Base-by-base conservation (phyloP, 202 grass and related monocot genomes). In the Zoysia matrella region DNA sequence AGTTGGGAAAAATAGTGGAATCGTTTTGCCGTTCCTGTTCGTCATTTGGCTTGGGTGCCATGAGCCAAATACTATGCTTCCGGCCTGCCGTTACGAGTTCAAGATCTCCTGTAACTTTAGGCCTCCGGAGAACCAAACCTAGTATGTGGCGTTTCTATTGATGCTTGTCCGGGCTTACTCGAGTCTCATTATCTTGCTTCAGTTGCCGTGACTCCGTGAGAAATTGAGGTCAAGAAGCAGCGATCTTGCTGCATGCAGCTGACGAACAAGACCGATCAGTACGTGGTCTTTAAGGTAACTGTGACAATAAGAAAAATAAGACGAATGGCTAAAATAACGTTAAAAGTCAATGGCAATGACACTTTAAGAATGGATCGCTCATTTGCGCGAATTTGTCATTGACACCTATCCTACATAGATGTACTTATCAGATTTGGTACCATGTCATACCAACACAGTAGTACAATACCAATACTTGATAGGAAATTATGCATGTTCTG, bases 181-280 rank as follows among this genome's bases (percentile, higher is more conserved):
- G 30, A 47, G 6, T 60, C 18, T 81, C 67, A 9, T 12, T 5
- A 8, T 76, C 30, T 64, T 75, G 42, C 1, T 81, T 8, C 52
- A 47, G 18, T 8, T 55, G 58, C 10, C 30, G 9, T 50, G 83
- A 68, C 30, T 36, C 30, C 30, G 30, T 36, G 30, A 36, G 57
- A 88, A 95, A 92, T 88, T 14, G 92, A 93, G 65, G 7, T 95
- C 72, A 88, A 90, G 77, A 95, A 87, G 74, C 92, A 88, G 74
- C 90, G 84, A n/a, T 93, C 95, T 72, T 95, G 92, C 79, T 85
- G 85, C 71, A 82, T 98, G 82, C 92, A 95, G 52, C 77, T 98
- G 64, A 91, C 82, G 30, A 98, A 94, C 72, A 98, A 76, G 90
- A 91, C 90, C 4, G 87, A 93, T 43, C 76, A 83, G 30, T 36